Evolutionary conservation across 1,139 yeast species (phyloP).

Genomic region (Hansenula lynferdii): DNA sequence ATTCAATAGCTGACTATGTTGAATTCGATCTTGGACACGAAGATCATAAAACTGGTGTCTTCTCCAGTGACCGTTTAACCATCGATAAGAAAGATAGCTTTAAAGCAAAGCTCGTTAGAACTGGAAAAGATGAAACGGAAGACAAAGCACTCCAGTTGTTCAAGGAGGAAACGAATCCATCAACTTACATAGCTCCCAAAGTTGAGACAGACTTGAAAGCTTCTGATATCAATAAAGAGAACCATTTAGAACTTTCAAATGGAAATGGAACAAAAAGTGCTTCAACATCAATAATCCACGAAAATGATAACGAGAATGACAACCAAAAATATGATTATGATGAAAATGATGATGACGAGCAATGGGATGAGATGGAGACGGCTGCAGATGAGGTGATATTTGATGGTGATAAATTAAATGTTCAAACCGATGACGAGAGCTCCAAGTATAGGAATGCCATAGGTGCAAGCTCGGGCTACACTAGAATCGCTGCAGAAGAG

Average conservation of each 20-base stretch:
- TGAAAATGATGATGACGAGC: constrained; percentile 7
- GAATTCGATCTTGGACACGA: constrained; percentile 7
- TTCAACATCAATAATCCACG: too few relatives aligned
- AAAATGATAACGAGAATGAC: neutral
- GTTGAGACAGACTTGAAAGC: neutral
- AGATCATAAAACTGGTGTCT: neutral
- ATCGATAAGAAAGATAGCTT: neutral
- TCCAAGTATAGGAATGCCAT: constrained; percentile 10
- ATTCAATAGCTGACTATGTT: constrained; percentile 2
- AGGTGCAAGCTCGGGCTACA: constrained; percentile 58
- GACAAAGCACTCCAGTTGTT: constrained; percentile 6
- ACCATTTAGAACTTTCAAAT: too few relatives aligned
- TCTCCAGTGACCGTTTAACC: constrained; percentile 1
- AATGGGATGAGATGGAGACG: constrained; percentile 4
- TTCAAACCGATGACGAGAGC: constrained; percentile 5
- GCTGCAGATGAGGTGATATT: constrained; percentile 17
- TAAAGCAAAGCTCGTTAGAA: neutral
- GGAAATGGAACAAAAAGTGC: too few relatives aligned
- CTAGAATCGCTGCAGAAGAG: constrained; percentile 82
- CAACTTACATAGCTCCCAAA: neutral
- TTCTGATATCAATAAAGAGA: neutral
- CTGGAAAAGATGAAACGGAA: neutral
- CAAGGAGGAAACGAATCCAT: constrained; percentile 2
- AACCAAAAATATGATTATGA: constrained; percentile 11
- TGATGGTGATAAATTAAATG: constrained; percentile 14